Evolutionary conservation across 192 early-diverging fungal species (phyloP).

Genomic region (Linnemannia schmuckeri): DNA sequence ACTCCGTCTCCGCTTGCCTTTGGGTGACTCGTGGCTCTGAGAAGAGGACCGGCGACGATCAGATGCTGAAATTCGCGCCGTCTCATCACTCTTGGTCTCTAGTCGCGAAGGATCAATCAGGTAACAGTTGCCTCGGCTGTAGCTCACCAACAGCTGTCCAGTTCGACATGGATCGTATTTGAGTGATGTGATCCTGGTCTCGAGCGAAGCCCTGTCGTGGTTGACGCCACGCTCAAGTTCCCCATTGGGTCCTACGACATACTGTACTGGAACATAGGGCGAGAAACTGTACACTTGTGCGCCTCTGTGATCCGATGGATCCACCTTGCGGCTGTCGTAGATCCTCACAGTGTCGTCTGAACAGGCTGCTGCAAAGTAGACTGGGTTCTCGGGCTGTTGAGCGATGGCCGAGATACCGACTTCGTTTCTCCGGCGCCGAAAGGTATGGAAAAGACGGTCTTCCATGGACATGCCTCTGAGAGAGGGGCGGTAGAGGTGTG

Average conservation of each 20-base stretch:
- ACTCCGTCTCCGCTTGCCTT: constrained; percentile 30
- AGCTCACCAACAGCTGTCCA: constrained; percentile 61
- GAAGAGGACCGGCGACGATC: background rate
- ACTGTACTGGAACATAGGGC: constrained; percentile 32
- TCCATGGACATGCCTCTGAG: background rate
- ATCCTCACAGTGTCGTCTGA: constrained; percentile 63
- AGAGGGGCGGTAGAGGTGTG: background rate
- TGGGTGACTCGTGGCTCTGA: constrained; percentile 7
- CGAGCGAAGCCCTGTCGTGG: background rate
- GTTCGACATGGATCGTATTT: constrained; percentile 57
- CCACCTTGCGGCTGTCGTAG: constrained; percentile 56
- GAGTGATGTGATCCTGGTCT: constrained; percentile 54
- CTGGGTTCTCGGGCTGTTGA: constrained; percentile 58
- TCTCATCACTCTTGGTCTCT: constrained; percentile 5
- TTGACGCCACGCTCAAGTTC: constrained; percentile 17
- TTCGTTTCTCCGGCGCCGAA: constrained; percentile 8
- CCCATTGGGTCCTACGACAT: constrained; percentile 3
- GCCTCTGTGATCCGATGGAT: constrained; percentile 22
- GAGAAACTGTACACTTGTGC: constrained; percentile 58
- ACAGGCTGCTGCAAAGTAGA: constrained; percentile 64
- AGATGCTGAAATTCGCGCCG: background rate
- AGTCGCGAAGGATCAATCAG: constrained; percentile 45
- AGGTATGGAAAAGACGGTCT: constrained; percentile 12
- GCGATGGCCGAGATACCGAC: constrained; percentile 60
- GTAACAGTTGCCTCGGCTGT: constrained; percentile 50